Evolutionary conservation across 768 basidiomycete species (phyloP).

Genomic region (Rossbeevera mucosa): DNA sequence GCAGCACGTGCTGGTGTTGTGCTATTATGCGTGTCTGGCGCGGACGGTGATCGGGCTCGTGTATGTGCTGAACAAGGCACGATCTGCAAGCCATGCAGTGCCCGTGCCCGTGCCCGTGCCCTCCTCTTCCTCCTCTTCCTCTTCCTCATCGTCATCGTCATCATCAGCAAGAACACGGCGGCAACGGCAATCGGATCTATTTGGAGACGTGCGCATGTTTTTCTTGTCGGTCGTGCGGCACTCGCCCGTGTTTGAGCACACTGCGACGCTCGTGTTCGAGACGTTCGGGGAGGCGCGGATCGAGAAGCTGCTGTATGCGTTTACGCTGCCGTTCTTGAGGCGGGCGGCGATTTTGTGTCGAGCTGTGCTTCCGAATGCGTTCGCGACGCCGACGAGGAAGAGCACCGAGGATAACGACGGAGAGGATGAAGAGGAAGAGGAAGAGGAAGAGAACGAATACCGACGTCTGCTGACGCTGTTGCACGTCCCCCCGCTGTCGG

Average conservation of each 20-base stretch:
- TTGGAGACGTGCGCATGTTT: constrained; percentile 83
- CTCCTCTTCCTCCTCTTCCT: too few species aligned
- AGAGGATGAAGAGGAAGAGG: constrained; percentile 33
- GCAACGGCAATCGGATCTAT: constrained; percentile 47
- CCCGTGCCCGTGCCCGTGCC: too few species aligned
- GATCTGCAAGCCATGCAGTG: constrained; percentile 45
- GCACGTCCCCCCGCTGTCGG: constrained; percentile 73
- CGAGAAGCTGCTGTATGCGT: constrained; percentile 79
- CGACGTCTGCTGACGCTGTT: constrained; percentile 68
- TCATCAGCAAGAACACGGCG: not conserved
- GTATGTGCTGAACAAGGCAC: constrained; percentile 72
- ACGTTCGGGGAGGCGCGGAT: constrained; percentile 80
- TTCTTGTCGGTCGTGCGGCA: constrained; percentile 89
- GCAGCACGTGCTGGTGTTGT: constrained; percentile 79
- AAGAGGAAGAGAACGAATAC: constrained; percentile 62
- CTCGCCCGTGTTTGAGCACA: constrained; percentile 83
- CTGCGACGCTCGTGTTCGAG: constrained; percentile 72
- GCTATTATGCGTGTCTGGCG: constrained; percentile 87
- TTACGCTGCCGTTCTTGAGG: constrained; percentile 90
- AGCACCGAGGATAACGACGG: not conserved
- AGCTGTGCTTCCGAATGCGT: constrained; percentile 62
- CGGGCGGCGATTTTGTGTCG: constrained; percentile 81
- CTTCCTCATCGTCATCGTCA: not conserved
- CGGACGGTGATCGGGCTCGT: constrained; percentile 82
- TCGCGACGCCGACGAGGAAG: constrained; percentile 39